Percentiles rank a stretch among this genome's conserved stretches.
phyloP scores from a whole-genome alignment of 495 filamentous ascomycete genomes.

The Penicillium fimorum region DNA sequence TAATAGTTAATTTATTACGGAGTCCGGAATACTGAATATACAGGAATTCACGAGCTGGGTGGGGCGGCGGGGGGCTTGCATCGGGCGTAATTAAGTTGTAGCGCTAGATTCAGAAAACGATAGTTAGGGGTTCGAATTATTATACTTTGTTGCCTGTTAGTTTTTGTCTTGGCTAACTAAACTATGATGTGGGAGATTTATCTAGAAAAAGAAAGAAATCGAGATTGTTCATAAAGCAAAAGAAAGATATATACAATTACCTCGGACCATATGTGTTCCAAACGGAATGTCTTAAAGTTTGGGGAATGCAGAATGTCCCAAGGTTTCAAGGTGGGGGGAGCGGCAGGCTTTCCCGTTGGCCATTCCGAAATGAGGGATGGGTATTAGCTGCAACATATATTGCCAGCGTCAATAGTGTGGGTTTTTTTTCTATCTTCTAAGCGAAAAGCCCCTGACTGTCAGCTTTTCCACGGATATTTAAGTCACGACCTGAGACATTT shows the following conservation, averaged over 20 bases:
- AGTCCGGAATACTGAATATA: background rate
- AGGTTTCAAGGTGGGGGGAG: no score
- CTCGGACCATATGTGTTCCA: no score
- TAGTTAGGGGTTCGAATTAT: background rate
- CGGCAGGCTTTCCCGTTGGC: no score
- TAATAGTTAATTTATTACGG: background rate
- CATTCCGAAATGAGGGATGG: no score
- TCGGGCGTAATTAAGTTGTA: background rate
- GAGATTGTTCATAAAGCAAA: no score
- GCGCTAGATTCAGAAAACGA: background rate
- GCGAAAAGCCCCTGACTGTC: background rate
- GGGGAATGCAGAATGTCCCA: no score
- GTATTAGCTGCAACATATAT: background rate
- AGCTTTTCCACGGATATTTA: background rate
- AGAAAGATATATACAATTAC: no score
- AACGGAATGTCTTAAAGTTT: no score
- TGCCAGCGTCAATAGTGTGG: background rate
- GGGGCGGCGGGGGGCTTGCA: background rate
- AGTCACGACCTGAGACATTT: background rate
- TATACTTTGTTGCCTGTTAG: no score
- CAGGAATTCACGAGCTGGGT: background rate
- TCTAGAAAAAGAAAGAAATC: no score
- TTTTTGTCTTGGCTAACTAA: no score
- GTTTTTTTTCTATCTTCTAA: background rate
- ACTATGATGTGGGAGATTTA: no score